These are phyloP conservation scores for Pseudoneurospora amorphoporcata DNA, from an alignment of 495 filamentous ascomycete genomes.

Conservation along the genomic window DNA sequence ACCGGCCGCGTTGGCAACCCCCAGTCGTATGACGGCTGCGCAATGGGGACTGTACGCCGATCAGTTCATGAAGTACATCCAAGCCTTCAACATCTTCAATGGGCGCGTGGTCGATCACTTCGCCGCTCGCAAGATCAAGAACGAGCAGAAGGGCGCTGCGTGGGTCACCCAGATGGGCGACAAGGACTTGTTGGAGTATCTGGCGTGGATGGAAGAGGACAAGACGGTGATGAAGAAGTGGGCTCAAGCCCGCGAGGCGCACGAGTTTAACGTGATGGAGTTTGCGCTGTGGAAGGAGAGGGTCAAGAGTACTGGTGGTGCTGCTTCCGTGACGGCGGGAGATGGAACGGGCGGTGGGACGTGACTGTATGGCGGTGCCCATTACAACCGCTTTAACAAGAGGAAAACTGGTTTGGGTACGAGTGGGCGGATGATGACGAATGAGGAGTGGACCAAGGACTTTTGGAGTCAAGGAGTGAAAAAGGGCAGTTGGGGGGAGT, in stretches of 20 bases:
- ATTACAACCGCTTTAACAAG: not conserved
- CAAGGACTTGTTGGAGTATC: slow-evolving; percentile 39
- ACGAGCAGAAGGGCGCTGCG: slow-evolving; percentile 26
- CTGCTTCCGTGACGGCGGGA: slow-evolving; percentile 14
- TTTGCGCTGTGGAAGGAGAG: slow-evolving; percentile 48
- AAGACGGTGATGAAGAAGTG: slow-evolving; percentile 51
- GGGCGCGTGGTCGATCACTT: slow-evolving; percentile 58
- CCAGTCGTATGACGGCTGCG: slow-evolving; percentile 27
- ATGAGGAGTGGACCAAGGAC: not conserved
- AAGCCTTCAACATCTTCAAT: slow-evolving; percentile 55
- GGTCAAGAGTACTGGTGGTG: slow-evolving; percentile 14
- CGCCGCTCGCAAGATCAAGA: slow-evolving; percentile 44
- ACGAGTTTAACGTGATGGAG: slow-evolving; percentile 49
- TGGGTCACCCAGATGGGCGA: slow-evolving; percentile 53
- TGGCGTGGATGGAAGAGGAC: slow-evolving; percentile 54
- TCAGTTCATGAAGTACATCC: slow-evolving; percentile 57
- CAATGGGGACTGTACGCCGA: slow-evolving; percentile 51
- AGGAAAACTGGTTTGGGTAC: not conserved
- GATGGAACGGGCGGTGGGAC: slow-evolving; percentile 12
- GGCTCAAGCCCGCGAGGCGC: slow-evolving; percentile 52
- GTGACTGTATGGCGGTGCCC: not conserved
- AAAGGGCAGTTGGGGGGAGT: not conserved
- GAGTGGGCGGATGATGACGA: not conserved
- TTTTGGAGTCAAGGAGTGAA: not conserved
- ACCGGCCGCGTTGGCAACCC: slow-evolving; percentile 24